Evolutionary conservation across 2,329 filamentous ascomycete genomes (phyloP), one percentile per base, ranked within the genome.

Genomic region (Aureobasidium subglaciale): DNA sequence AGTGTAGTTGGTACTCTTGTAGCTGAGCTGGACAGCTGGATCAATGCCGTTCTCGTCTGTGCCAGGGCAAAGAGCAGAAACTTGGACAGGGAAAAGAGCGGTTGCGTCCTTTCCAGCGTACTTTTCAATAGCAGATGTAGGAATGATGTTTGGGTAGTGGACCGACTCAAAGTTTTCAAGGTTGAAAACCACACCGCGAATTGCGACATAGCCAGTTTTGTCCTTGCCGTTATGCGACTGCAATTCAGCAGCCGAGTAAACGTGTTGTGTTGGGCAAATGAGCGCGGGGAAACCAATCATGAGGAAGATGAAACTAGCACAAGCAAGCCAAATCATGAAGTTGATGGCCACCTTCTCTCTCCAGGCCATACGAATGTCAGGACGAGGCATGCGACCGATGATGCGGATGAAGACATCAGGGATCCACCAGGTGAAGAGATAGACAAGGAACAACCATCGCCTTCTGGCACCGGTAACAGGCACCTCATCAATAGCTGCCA

Each of bases 291-390:
- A 95, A 65, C 59, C 63, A 67, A 65, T 70, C 73, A 97, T 90
- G 77, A 99, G 87, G 76, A 99, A 99, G 56, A 87, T 81, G 25
- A 88, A 84, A 46, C 88, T 71, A 15, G 74, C 75, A 73, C 92
- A 97, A 68, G 80, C 82, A 56, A 92, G 75, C 93, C 95, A 99
- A 68, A 99, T 99, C 67, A 97, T 80, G 70, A 99, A 78, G 76
- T 99, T 99, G 79, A 99, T 99, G 54, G 93, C 92, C 58, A 99
- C 70, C 78, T 99, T 99, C 71, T 99, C 93, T 67, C 93, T 82
- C 93, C 93, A 99, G 0, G 93, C 93, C 68, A 87, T 79, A 22
- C 91, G 87, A 8, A 99, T 84, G 69, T 99, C 93, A 68, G 95
- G 95, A 59, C 93, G 88, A 58, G 87, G 81, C 86, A 96, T 96